phyloP scores from a whole-genome alignment of 768 basidiomycete species.

The Suillus subaureus region DNA sequence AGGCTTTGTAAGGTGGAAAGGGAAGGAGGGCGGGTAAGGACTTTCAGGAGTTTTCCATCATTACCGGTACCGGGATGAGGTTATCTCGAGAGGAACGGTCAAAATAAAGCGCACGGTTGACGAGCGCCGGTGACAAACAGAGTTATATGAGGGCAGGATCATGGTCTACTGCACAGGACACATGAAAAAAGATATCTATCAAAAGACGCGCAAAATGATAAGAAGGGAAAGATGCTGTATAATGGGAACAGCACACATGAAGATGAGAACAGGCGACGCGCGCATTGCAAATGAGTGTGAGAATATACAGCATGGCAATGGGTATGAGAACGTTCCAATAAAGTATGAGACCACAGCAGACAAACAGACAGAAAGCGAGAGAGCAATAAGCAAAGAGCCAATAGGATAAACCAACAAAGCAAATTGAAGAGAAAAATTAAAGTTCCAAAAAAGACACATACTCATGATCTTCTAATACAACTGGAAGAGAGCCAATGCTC shows the following conservation, averaged over 20 bases:
- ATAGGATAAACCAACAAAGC: neutral
- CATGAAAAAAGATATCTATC: neutral
- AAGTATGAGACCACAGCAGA: neutral
- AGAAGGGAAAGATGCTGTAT: constrained; percentile 4
- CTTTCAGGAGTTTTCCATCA: neutral
- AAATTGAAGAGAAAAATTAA: neutral
- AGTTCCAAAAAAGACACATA: constrained; percentile 15
- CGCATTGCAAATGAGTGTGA: neutral
- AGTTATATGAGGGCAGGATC: neutral
- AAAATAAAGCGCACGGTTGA: neutral
- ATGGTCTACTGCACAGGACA: constrained; percentile 1
- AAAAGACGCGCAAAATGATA: constrained; percentile 1
- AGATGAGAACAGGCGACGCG: neutral
- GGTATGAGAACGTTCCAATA: constrained; percentile 3
- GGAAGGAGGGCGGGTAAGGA: neutral
- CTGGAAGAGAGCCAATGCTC: constrained; percentile 3
- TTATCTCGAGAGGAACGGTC: constrained; percentile 1
- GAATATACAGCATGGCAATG: neutral
- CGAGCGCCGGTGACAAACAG: neutral
- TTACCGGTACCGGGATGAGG: neutral
- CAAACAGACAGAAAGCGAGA: neutral
- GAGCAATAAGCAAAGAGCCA: neutral
- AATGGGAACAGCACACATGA: neutral
- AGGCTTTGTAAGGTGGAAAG: constrained; percentile 2
- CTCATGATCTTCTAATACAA: constrained; percentile 15